phyloP scores from a whole-genome alignment of 306 rosid species.

The Cucurbita pepo region DNA sequence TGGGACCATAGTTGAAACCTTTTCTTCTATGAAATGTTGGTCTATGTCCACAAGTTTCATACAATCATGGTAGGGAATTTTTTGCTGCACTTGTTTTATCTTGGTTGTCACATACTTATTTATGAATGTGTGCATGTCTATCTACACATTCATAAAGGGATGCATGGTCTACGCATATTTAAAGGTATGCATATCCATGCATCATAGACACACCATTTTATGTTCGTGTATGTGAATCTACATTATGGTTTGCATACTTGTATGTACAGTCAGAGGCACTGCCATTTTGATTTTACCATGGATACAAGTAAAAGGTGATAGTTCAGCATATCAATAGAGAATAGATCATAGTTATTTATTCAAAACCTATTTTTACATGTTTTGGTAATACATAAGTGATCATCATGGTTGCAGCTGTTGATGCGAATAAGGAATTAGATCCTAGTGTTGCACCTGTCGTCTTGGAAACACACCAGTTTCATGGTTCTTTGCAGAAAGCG shows the following conservation, averaged over 20 bases:
- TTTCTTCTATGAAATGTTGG: not conserved
- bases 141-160: not conserved
- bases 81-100: not conserved
- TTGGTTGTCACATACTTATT: not conserved
- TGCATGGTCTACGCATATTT: not conserved
- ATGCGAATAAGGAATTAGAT: conserved; percentile 41
- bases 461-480: conserved; percentile 31
- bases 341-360: not conserved
- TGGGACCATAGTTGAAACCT: not conserved
- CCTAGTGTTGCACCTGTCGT: conserved; percentile 20
- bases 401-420: conserved; percentile 33
- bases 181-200: not conserved
- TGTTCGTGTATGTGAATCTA: not conserved
- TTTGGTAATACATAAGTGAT: not conserved
- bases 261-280: not conserved
- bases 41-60: not conserved
- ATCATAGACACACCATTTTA: not conserved
- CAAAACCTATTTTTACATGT: not conserved
- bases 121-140: not conserved
- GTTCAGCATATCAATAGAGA: not conserved
- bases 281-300: not conserved
- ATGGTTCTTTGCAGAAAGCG: conserved; percentile 42
- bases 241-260: not conserved
- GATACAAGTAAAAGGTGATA: not conserved
- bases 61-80: not conserved